Conservation (phyloP, 2,329 filamentous ascomycete species). For the Fusarium heterosporum region DNA sequence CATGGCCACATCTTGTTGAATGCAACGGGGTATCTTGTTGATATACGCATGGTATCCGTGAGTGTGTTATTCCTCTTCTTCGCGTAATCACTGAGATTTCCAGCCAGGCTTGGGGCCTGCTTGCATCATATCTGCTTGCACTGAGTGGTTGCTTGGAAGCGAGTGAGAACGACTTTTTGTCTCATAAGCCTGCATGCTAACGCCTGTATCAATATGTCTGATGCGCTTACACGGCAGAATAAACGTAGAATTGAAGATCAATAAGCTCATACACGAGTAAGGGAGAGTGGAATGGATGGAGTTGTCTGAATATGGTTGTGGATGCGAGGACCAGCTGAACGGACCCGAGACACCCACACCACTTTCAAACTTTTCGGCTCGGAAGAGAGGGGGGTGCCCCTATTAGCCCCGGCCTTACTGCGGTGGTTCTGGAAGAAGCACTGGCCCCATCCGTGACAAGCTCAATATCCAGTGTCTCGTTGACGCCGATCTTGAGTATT, state of each 20-base stretch:
- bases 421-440: constrained; percentile 43
- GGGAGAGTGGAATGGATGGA: constrained; percentile 28
- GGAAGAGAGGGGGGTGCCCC: constrained; percentile 29
- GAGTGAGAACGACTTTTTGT: no score
- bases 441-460: constrained; percentile 40
- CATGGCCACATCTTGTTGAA: neutral
- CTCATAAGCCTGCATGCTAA: neutral
- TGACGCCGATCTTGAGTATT: constrained; percentile 46
- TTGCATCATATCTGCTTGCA: neutral
- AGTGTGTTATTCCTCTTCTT: constrained; percentile 8
- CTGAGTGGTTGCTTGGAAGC: neutral
- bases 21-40: constrained; percentile 9
- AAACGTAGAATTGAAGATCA: constrained; percentile 15
- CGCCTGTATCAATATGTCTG: neutral
- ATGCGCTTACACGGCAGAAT: constrained; percentile 20
- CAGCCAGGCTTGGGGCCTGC: neutral
- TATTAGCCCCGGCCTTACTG: constrained; percentile 47
- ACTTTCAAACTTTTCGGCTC: neutral
- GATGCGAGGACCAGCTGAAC: constrained; percentile 30
- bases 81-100: constrained; percentile 7
- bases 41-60: constrained; percentile 6
- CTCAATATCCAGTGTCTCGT: constrained; percentile 47
- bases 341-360: constrained; percentile 20
- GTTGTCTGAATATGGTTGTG: constrained; percentile 34
- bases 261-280: constrained; percentile 26